Conservation (phyloP, 345 rosid genomes). For the Luvunga scandens region DNA sequence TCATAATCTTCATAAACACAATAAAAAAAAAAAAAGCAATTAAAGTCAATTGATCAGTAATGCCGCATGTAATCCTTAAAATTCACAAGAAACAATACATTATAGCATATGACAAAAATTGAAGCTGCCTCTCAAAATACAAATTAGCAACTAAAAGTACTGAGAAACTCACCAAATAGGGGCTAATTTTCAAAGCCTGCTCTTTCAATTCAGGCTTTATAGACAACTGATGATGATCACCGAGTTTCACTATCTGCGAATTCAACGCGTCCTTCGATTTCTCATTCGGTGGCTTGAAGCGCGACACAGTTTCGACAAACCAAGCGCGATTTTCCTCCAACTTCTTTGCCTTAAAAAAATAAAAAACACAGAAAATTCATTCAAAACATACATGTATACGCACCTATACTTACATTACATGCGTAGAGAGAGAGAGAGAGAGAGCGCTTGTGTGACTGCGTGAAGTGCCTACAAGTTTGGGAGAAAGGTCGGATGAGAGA, state of each 20-base stretch:
- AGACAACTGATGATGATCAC: conserved; percentile 54
- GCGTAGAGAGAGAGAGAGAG: background rate
- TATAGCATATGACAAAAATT: background rate
- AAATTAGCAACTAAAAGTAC: background rate
- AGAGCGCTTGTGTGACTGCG: background rate
- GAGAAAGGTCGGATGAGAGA: conserved; percentile 55
- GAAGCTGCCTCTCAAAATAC: background rate
- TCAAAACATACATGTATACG: background rate
- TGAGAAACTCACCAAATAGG: conserved; percentile 51
- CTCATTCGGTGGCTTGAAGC: conserved; percentile 59
- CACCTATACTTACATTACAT: background rate
- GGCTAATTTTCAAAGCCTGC: conserved; percentile 65
- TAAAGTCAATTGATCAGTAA: background rate
- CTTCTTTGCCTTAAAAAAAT: conserved; percentile 53
- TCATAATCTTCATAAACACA: background rate
- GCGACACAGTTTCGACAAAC: conserved; percentile 58
- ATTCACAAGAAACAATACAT: background rate
- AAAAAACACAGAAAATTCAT: background rate
- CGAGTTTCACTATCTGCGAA: conserved; percentile 49
- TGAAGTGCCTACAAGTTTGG: conserved; percentile 37
- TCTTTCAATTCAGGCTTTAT: conserved; percentile 61
- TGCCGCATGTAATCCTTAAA: background rate
- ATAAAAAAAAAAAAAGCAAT: background rate
- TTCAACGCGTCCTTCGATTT: conserved; percentile 75
- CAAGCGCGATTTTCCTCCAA: conserved; percentile 66